Evolutionary conservation across 1,284 basidiomycete species (phyloP), one percentile per base, ranked within the genome.

Genomic region (Trametes sp.): DNA sequence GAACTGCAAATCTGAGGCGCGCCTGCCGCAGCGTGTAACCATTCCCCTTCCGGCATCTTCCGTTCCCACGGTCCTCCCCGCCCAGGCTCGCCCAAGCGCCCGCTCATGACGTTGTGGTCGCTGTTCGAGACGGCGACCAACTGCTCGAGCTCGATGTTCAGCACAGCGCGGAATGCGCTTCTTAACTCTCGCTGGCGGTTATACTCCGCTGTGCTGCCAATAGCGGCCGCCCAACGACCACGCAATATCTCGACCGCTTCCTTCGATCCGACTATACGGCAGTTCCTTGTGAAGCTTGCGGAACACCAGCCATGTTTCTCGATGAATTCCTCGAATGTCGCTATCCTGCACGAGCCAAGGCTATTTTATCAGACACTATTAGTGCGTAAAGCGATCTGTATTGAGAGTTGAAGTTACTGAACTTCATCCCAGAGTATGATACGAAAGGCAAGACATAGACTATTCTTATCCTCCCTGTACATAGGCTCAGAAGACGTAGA

Each of bases 391-490:
- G 13, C 7, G 1, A 4, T 19, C 16, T 41, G 16, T 13, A 4
- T 24, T 7, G 14, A 10, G 29, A 41, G 9, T 14, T 10, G 0
- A 16, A 1, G 19, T 33, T 36, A 13, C 35, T 44, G 1, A 16
- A 6, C 10, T 23, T 10, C 24, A 16, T 10, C 16, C 13, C 66
- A 95, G 94, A 80, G 85, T 60, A 89, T 94, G 83, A 87, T 98
- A 58, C 78, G 80, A 50, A 78, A 84, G 38, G 95, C 96, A 1
- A 85, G 86, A 66, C 78, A 80, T 60, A 84, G 94, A 60, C 88
- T 98, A 71, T 92, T 96, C 72, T 84, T 98, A 50, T 96, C 95
- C 0, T 95, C 93, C 13, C 70, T 79, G 6, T 79, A 79, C 60
- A 76, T 79, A 35, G 78, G 78, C 1, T 72, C 76, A 14, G 70